Evolutionary conservation across 345 rosid genomes (phyloP).

Genomic region (Eucalyptus fibrosa): DNA sequence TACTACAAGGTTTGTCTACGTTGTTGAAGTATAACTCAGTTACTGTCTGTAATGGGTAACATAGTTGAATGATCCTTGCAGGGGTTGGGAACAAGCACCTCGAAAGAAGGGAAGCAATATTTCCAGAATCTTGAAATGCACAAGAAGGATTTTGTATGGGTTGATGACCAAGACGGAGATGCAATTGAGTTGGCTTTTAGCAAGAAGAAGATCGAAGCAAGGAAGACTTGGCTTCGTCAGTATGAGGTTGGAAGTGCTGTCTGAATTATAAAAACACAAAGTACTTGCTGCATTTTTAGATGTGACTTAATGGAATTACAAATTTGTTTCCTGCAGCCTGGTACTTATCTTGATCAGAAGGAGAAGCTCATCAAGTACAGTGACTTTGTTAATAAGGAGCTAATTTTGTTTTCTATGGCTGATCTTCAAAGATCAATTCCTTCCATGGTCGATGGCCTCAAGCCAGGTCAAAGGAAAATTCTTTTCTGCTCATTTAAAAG

Average conservation of each 20-base stretch:
- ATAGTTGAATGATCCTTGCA: not conserved
- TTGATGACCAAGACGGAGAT: conserved; percentile 66
- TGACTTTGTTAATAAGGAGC: conserved; percentile 94
- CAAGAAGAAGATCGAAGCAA: conserved; percentile 86
- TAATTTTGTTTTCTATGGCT: conserved; percentile 93
- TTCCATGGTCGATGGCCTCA: conserved; percentile 91
- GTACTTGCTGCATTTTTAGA: not conserved
- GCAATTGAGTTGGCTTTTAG: conserved; percentile 98
- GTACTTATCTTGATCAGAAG: conserved; percentile 75
- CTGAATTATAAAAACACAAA: too few relatives aligned
- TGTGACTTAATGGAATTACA: not conserved
- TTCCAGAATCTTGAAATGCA: conserved; percentile 42
- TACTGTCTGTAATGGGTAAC: not conserved
- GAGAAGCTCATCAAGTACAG: conserved; percentile 57
- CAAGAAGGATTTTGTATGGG: conserved; percentile 87
- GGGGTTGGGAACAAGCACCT: conserved; percentile 95
- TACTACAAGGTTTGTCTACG: conserved; percentile 77
- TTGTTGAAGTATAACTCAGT: not conserved
- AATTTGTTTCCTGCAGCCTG: conserved; percentile 48
- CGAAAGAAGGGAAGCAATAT: conserved; percentile 74
- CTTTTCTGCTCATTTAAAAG: conserved; percentile 82
- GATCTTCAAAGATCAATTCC: conserved; percentile 97
- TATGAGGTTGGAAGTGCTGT: conserved; percentile 34
- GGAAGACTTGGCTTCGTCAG: conserved; percentile 88
- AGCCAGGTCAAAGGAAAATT: conserved; percentile 96